Percentiles rank a stretch among this genome's conserved stretches.
These are phyloP conservation scores for Zasmidium cellare DNA, from an alignment of 2,329 filamentous ascomycete genomes.

Conservation along the genomic window DNA sequence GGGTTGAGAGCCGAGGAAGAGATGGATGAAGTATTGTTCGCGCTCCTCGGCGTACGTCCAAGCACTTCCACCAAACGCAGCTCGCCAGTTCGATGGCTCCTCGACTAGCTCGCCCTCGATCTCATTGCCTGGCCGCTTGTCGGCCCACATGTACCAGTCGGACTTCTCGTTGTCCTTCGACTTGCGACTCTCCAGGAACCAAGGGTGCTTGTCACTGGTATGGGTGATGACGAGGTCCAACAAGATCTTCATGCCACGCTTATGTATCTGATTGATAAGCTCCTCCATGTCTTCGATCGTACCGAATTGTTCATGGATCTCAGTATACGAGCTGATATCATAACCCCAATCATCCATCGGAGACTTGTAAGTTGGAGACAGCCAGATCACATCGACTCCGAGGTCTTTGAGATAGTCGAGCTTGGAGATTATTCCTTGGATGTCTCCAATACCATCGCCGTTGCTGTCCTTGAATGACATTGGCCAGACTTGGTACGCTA, in stretches of 20 bases:
- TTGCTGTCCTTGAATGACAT: constrained; percentile 54
- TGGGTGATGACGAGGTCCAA: constrained; percentile 79
- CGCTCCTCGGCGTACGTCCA: constrained; percentile 75
- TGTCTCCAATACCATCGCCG: constrained; percentile 59
- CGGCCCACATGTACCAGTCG: constrained; percentile 59
- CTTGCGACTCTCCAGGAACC: constrained; percentile 58
- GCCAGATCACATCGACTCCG: constrained; percentile 66
- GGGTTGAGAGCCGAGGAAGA: constrained; percentile 75
- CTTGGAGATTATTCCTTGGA: constrained; percentile 63
- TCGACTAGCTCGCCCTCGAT: constrained; percentile 36
- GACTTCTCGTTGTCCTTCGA: constrained; percentile 52
- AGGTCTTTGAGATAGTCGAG: constrained; percentile 60
- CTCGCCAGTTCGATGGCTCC: constrained; percentile 75
- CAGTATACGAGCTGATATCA: constrained; percentile 68
- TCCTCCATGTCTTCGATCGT: constrained; percentile 65
- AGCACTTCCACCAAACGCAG: constrained; percentile 58
- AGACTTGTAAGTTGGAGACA: constrained; percentile 62
- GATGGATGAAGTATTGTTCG: constrained; percentile 72
- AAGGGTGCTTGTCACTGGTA: constrained; percentile 63
- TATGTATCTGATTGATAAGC: constrained; percentile 60
- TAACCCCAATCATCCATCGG: constrained; percentile 70
- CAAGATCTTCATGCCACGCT: constrained; percentile 67
- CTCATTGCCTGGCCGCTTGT: constrained; percentile 43
- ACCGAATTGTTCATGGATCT: constrained; percentile 65
- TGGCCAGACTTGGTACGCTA: constrained; percentile 49